A percentile compares a stretch with the other conserved stretches of the same genome.
phyloP scores from a whole-genome alignment of 306 rosid species.

The Macrotyloma uniflorum region DNA sequence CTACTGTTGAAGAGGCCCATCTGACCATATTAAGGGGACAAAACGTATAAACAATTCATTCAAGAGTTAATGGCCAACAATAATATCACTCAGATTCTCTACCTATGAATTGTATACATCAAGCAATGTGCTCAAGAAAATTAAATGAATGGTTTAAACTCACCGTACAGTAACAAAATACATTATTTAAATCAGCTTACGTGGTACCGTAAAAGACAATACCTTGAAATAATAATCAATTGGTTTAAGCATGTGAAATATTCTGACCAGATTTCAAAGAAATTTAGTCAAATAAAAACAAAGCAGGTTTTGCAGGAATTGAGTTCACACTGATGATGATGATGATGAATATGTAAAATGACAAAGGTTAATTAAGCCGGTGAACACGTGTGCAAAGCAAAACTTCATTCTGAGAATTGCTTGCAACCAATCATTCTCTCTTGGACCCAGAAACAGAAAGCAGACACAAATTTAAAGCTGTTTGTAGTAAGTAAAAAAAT shows the following conservation, averaged over 20 bases:
- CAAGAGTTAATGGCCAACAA: conserved; percentile 4
- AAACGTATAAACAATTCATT: not conserved
- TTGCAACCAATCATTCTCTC: not conserved
- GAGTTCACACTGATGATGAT: conserved; percentile 5
- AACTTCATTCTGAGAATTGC: not conserved
- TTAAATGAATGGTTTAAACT: not conserved
- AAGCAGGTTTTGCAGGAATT: conserved; percentile 26
- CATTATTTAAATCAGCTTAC: not conserved
- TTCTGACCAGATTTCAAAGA: conserved; percentile 34
- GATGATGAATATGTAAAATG: conserved; percentile 21
- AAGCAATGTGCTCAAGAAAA: not conserved
- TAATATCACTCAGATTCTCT: conserved; percentile 9
- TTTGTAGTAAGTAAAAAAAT: not conserved
- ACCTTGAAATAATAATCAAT: conserved; percentile 41
- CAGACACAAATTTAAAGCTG: not conserved
- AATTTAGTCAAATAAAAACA: not conserved
- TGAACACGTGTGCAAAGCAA: conserved; percentile 6
- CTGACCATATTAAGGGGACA: not conserved
- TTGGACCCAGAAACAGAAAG: not conserved
- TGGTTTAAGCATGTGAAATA: conserved; percentile 41
- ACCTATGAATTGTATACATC: not conserved
- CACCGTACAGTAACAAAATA: not conserved
- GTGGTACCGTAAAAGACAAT: not conserved
- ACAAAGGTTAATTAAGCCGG: conserved; percentile 19
- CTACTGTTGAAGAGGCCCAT: conserved; percentile 35